Evolutionary conservation across 225 moss, liverwort and hornwort genomes (phyloP), one percentile per base, ranked within the genome.

Genomic region (Marchantia polymorpha): DNA sequence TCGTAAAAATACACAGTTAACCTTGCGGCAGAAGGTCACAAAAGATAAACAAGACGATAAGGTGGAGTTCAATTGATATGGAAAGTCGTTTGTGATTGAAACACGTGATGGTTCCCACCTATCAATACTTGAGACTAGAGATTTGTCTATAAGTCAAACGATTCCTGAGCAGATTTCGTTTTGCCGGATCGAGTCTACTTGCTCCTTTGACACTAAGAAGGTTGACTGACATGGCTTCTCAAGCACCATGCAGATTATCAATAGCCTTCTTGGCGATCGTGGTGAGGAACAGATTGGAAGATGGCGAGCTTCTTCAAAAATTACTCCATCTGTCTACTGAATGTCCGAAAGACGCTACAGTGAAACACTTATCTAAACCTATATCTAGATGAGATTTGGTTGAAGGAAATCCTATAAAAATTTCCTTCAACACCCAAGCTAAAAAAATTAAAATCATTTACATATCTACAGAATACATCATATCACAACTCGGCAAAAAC

Each of bases 391-490:
- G 25, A 39, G 8, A 17, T 27, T 5, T 69, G 17, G 11, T 27
- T 69, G 12, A 10, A 7, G 11, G 12, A 72, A 23, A 55, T 27
- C 55, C 75, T 39, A 75, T 39, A 22, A 55, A 58, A 7, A 75
- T 31, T 31, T 10, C 56, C 56, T 59, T 26, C 8, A 13, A 55
- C 23, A 74, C 19, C 23, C 75, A 53, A 73, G 52, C 52, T 73
- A 70, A 26, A 54, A 73, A 20, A 17, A 13, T n/a, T 17, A 56
- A 75, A 75, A n/a, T 77, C 64, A 52, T 79, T 69, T 79, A 81
- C 73, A 81, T 81, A 81, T 74, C 74, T 81, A 81, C 81, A 81
- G 39, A 64, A 50, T 27, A 81, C 22, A 49, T 7, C 4, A 67
- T 27, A 79, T 4, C 71, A 26, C 22, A 25, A 64, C 6, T 53